Conservation (phyloP, 805 yeast genomes). For the Candida multigemmis region DNA sequence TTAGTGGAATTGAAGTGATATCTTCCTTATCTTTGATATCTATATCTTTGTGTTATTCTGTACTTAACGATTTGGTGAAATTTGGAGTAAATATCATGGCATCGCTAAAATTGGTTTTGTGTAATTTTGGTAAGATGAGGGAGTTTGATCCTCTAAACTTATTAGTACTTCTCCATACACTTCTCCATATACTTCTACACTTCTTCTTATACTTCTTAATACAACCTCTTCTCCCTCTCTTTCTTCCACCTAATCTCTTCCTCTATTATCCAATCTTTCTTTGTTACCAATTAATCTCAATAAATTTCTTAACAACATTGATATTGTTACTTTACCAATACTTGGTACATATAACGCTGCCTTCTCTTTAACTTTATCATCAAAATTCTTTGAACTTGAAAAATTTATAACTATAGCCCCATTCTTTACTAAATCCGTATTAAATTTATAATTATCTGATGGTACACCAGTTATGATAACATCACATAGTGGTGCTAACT, state of each 20-base stretch:
- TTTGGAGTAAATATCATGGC: too few species aligned
- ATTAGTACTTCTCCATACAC: neutral
- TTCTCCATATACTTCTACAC: neutral
- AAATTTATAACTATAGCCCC: constrained; percentile 92
- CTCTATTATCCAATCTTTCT: constrained; percentile 2
- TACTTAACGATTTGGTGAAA: too few species aligned
- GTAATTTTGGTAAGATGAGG: constrained; percentile 1
- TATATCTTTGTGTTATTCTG: too few species aligned
- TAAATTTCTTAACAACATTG: constrained; percentile 87
- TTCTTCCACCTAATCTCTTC: neutral
- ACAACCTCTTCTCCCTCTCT: neutral
- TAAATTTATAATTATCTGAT: constrained; percentile 72
- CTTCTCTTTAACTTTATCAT: constrained; percentile 68
- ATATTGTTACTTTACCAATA: constrained; percentile 92
- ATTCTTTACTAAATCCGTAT: constrained; percentile 65
- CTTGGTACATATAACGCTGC: constrained; percentile 93
- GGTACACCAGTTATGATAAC: constrained; percentile 97
- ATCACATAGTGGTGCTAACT: constrained; percentile 68
- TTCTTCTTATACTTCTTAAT: neutral
- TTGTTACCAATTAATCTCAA: constrained; percentile 72
- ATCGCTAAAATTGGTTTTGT: too few species aligned
- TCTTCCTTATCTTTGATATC: too few species aligned
- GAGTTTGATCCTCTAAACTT: too few species aligned
- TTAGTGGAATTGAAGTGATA: too few species aligned
- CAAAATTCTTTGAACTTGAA: constrained; percentile 81